Evolutionary conservation across 768 basidiomycete genomes (phyloP).

Genomic region (Lentinula sp.): DNA sequence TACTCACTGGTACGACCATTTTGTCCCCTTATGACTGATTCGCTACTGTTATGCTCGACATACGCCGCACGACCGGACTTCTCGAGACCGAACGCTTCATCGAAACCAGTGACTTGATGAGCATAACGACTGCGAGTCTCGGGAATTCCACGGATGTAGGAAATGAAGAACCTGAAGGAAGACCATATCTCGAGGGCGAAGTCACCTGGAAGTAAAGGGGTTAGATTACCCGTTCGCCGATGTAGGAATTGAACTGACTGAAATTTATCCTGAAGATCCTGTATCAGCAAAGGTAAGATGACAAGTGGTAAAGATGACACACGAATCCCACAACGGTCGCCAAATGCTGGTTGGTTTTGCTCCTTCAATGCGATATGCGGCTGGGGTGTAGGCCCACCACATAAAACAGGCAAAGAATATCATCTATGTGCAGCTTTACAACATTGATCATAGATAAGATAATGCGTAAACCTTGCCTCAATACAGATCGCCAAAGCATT

Average conservation of each 20-base stretch:
- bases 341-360: constrained; percentile 48
- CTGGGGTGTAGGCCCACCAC: constrained; percentile 77
- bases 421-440: constrained; percentile 47
- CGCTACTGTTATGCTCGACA: constrained; percentile 11
- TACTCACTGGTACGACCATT: constrained; percentile 8
- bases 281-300: background rate
- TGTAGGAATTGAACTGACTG: constrained; percentile 12
- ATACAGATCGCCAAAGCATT: constrained; percentile 79
- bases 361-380: constrained; percentile 55
- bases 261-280: constrained; percentile 25
- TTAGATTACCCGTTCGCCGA: background rate
- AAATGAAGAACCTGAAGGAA: constrained; percentile 46
- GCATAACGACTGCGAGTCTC: constrained; percentile 5
- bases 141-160: constrained; percentile 21
- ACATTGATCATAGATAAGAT: background rate
- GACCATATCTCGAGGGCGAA: constrained; percentile 47
- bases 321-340: constrained; percentile 70
- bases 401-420: constrained; percentile 72
- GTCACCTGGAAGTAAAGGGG: constrained; percentile 32
- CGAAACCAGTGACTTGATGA: constrained; percentile 11
- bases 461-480: constrained; percentile 44
- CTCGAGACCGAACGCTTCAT: constrained; percentile 16
- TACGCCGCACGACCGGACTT: constrained; percentile 13
- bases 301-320: constrained; percentile 20
- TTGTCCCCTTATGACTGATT: background rate